Percentiles rank a stretch among this genome's conserved stretches.
Evolutionary conservation across 2,329 filamentous ascomycete genomes (phyloP).

Genomic region (Geosmithia morbida): DNA sequence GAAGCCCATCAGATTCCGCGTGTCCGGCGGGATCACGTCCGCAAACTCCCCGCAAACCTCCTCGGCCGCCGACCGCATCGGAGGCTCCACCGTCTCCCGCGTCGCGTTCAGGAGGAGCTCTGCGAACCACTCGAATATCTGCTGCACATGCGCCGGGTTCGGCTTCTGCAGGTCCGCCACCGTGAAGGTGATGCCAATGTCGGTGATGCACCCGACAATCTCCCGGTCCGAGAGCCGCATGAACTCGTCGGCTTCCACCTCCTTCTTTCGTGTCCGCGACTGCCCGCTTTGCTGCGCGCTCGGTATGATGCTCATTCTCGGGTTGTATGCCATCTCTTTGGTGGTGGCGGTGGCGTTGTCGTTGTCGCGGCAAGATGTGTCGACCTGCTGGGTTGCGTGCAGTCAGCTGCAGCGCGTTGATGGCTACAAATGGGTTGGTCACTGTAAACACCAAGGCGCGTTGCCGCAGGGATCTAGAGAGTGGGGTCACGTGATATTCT

Average conservation of each 20-base stretch:
- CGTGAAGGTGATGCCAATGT: constrained; percentile 85
- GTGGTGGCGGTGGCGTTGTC: no score
- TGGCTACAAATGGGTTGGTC: not conserved
- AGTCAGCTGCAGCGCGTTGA: not conserved
- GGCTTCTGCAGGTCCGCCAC: constrained; percentile 83
- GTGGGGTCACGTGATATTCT: not conserved
- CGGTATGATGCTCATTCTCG: constrained; percentile 46
- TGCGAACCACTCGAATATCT: constrained; percentile 96
- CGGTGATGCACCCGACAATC: constrained; percentile 92
- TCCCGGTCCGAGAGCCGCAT: constrained; percentile 54
- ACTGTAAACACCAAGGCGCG: constrained; percentile 1
- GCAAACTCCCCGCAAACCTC: constrained; percentile 73
- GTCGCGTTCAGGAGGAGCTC: constrained; percentile 89
- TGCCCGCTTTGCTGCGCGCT: constrained; percentile 29
- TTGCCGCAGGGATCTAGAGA: constrained; percentile 1
- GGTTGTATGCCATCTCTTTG: constrained; percentile 41
- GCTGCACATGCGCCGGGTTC: constrained; percentile 86
- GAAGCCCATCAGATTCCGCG: constrained; percentile 90
- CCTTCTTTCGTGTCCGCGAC: constrained; percentile 40
- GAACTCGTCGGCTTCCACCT: constrained; percentile 43
- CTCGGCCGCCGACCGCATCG: constrained; percentile 84
- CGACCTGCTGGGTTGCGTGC: no score
- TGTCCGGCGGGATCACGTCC: constrained; percentile 77
- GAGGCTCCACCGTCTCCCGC: constrained; percentile 82
- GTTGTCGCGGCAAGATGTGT: no score